Evolutionary conservation across 305 asterid species (phyloP), one percentile per base, ranked within the genome.

Genomic region (Fraxinus floribunda): DNA sequence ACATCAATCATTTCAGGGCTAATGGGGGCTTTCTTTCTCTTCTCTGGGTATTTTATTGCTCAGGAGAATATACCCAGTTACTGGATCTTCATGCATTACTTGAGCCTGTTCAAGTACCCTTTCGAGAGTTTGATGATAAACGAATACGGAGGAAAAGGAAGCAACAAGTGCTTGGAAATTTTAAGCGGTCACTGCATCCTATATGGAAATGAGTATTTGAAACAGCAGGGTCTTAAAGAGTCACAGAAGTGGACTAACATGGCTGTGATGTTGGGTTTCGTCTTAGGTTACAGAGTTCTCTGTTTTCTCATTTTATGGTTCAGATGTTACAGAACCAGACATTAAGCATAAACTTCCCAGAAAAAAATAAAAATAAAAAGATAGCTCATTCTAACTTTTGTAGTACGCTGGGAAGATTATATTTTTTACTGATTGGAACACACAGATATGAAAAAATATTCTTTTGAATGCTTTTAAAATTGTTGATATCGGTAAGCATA

Each of bases 1-100:
- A 85, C 92, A 6, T 91, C 98, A 3, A 79, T 91, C 35, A 90
- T 94, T 18, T 93, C 98, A 0, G 98, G 97, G 34, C 78, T 90
- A 22, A 92, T 92, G 92, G 98, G 98, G 16, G 89, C 94, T 2
- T 93, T 95, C 88, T 95, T 93, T 49, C 95, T 95, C 35, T 95
- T 94, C 76, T 94, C 98, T 0, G 97, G 98, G 79, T 94, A 94
- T 75, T 94, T 93, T 73, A 92, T 95, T 3, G 77, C 89, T 0
- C 83, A 88, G 79, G 92, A 91, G 38, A 84, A 86, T 32, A 93
- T 92, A 64, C 98, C 98, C 7, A 62, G 38, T 52, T 94, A 82
- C 52, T 94, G 95, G 97, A 88, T 87, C 4, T 94, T 92, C 85
- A 88, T 95, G 97, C 95, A 94, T 32, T 94, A 91, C 84, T 41